phyloP scores from a whole-genome alignment of 257 asterid species.

The Schizonepeta tenuifolia region DNA sequence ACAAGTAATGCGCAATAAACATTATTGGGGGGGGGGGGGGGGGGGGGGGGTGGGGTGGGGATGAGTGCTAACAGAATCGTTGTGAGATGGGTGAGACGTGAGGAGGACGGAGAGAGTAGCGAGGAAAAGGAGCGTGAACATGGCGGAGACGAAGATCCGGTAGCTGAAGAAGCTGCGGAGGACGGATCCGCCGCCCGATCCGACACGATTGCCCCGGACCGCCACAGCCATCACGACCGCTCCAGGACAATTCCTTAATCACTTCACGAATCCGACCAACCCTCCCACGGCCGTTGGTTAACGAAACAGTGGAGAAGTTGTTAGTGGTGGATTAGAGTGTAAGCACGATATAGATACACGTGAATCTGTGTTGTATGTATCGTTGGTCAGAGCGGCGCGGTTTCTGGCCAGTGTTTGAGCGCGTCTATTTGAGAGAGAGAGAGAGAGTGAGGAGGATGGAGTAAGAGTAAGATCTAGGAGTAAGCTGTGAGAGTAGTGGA shows the following conservation, averaged over 20 bases:
- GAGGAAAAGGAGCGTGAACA: slow-evolving; percentile 81
- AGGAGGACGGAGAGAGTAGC: slow-evolving; percentile 88
- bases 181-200: slow-evolving; percentile 82
- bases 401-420: not conserved
- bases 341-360: slow-evolving; percentile 17
- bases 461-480: not conserved
- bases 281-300: not conserved
- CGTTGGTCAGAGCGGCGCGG: slow-evolving; percentile 23
- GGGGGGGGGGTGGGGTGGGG: not conserved
- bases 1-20: slow-evolving; percentile 14
- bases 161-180: slow-evolving; percentile 82
- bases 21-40: not conserved
- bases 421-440: slow-evolving; percentile 26
- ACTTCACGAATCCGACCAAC: slow-evolving; percentile 17
- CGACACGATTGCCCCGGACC: slow-evolving; percentile 76
- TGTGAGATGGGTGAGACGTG: slow-evolving; percentile 67
- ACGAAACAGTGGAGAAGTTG: not conserved
- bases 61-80: slow-evolving; percentile 50
- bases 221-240: slow-evolving; percentile 79
- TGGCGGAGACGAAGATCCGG: slow-evolving; percentile 90
- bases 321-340: slow-evolving; percentile 3
- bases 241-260: slow-evolving; percentile 32
- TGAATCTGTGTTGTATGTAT: slow-evolving; percentile 1
- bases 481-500: not conserved
- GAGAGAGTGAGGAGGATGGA: not conserved